A percentile compares a stretch with the other conserved stretches of the same genome.
Conservation (phyloP, 2,329 filamentous ascomycete species). For the Claviceps lovelessii region DNA sequence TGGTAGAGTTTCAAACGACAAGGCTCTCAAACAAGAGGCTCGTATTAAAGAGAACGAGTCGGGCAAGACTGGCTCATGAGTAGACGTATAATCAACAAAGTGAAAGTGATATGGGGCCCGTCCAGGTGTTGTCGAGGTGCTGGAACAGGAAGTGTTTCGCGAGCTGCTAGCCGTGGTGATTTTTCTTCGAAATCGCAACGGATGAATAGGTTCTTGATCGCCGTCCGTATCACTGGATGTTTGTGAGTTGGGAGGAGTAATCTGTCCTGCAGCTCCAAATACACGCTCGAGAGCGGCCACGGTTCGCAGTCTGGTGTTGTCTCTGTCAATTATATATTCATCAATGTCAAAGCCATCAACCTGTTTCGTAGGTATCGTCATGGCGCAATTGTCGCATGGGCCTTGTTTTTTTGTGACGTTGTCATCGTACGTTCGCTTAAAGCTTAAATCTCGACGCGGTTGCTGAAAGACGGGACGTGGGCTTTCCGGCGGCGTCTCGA, state of each 20-base stretch:
- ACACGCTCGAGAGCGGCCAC: slow-evolving; percentile 46
- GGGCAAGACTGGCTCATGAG: slow-evolving; percentile 46
- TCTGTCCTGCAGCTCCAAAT: slow-evolving; percentile 31
- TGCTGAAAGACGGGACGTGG: slow-evolving; percentile 29
- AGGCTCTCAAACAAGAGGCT: slow-evolving; percentile 49
- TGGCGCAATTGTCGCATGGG: slow-evolving; percentile 54
- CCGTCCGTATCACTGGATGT: slow-evolving; percentile 37
- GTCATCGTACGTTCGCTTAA: slow-evolving; percentile 49
- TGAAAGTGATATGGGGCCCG: slow-evolving; percentile 41
- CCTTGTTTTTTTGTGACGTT: slow-evolving; percentile 48
- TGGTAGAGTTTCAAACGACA: slow-evolving; percentile 53
- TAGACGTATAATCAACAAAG: slow-evolving; percentile 54
- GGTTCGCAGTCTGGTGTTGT: slow-evolving; percentile 45
- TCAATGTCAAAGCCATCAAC: slow-evolving; percentile 13
- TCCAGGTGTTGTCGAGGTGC: slow-evolving; percentile 34
- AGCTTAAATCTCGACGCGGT: slow-evolving; percentile 41
- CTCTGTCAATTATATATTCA: slow-evolving; percentile 23
- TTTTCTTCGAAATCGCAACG: slow-evolving; percentile 25
- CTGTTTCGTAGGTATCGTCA: slow-evolving; percentile 40
- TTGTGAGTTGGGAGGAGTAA: slow-evolving; percentile 39
- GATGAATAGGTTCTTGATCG: slow-evolving; percentile 29
- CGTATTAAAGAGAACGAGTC: slow-evolving; percentile 54
- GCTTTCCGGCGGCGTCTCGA: slow-evolving; percentile 46
- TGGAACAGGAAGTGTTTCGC: slow-evolving; percentile 36
- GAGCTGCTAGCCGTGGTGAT: slow-evolving; percentile 29